These are phyloP conservation scores for Kondoa malvinella DNA, from an alignment of 768 basidiomycete species.

Conservation along the genomic window DNA sequence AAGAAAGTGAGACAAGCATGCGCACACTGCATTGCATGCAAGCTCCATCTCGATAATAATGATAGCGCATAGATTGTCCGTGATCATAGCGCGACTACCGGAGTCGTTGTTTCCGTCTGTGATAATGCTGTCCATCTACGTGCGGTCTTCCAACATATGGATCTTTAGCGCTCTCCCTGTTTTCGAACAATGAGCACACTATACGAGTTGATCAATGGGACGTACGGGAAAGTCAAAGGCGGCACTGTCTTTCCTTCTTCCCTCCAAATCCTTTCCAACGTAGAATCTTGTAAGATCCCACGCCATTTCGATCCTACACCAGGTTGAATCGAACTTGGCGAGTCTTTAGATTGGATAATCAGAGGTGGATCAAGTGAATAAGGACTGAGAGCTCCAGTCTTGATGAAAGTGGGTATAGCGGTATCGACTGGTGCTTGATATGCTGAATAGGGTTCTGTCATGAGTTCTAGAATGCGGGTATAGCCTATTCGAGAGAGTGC, in stretches of 20 bases:
- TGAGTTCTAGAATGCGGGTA: constrained; percentile 16
- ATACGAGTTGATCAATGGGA: constrained; percentile 5
- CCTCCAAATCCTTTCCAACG: constrained; percentile 20
- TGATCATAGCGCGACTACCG: neutral
- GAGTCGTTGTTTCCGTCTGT: too few species aligned
- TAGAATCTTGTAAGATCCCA: constrained; percentile 23
- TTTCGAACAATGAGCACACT: too few species aligned
- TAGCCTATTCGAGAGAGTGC: constrained; percentile 22
- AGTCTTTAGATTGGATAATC: constrained; percentile 28
- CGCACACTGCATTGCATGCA: neutral
- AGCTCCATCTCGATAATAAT: neutral
- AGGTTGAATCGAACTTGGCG: constrained; percentile 23
- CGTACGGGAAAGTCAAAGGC: constrained; percentile 10
- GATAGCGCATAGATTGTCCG: neutral
- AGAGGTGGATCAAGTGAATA: constrained; percentile 27
- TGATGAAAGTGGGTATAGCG: neutral
- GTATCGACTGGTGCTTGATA: constrained; percentile 27
- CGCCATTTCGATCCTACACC: constrained; percentile 24
- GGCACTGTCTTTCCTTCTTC: constrained; percentile 19
- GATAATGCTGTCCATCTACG: neutral
- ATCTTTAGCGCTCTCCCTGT: constrained; percentile 1
- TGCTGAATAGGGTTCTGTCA: constrained; percentile 25
- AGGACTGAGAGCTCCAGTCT: constrained; percentile 16
- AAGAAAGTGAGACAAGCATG: too few species aligned
- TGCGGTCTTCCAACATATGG: neutral